Evolutionary conservation across 345 rosid species (phyloP), one percentile per base, ranked within the genome.

Genomic region (Linum usitatissimum): DNA sequence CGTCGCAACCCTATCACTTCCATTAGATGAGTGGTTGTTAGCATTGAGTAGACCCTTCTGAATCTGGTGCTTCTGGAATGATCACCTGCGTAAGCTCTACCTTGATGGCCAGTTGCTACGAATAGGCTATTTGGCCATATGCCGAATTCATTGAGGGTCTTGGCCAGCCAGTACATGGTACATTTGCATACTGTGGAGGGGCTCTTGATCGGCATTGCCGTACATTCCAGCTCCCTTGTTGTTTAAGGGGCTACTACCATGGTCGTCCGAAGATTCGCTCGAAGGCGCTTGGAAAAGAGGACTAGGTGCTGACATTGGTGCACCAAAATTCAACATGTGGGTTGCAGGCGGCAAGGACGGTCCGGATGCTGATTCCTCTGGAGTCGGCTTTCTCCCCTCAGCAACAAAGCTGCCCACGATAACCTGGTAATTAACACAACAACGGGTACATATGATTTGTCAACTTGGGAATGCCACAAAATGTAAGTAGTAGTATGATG

Each of bases 391-490:
- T 72, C 79, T 92, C 38, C 74, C 81, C 49, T 80, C 90, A 0
- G 78, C 80, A 30, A 87, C 68, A 63, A 93, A 93, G 86, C 99
- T 90, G 64, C 97, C 99, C 34, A 90, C 83, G 55, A 90, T 84
- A 18, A 92, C 78, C 98, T 92, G 75, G 18, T 55, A 74, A 34
- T 34, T 64, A 55, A 53, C 60, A 49, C n/a, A 21, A 20, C 21
- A 30, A n/a, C n/a, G 67, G 68, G 62, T 0, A 39, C 31, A 51
- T 12, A 19, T 28, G 15, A 34, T 7, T 23, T 34, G 38, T 34
- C 38, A 34, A 34, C 38, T 34, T 34, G 8, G 38, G 38, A 34
- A 7, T 34, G 38, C 38, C 38, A 7, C 38, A 34, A 34, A 34
- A 34, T 7, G 8, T 7, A 34, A 34, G 4, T 34, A 34, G 0